These are phyloP conservation scores for Trametes pubescens DNA, from an alignment of 1,284 basidiomycete species.

Conservation along the genomic window DNA sequence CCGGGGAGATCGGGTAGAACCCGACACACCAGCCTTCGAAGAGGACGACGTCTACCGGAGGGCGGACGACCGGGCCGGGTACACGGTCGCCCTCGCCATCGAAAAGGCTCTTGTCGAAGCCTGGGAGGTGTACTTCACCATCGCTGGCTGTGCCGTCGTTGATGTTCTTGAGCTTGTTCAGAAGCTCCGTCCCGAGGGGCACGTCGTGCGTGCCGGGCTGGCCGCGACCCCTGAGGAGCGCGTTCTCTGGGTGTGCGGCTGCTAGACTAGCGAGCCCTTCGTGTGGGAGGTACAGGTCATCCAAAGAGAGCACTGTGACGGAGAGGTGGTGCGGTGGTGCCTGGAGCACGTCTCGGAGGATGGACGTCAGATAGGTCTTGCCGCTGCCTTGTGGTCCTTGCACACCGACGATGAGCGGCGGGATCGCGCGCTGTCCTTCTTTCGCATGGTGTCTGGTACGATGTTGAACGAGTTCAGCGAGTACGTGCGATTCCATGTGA, in stretches of 20 bases:
- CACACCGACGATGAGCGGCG: constrained; percentile 77
- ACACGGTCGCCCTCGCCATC: constrained; percentile 86
- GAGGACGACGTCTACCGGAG: constrained; percentile 84
- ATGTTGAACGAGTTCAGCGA: constrained; percentile 45
- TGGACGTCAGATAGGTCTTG: constrained; percentile 76
- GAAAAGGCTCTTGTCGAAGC: constrained; percentile 88
- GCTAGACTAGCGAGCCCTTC: constrained; percentile 63
- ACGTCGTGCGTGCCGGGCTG: constrained; percentile 92
- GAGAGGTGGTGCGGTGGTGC: constrained; percentile 59
- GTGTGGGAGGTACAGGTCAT: constrained; percentile 88
- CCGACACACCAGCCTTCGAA: constrained; percentile 89
- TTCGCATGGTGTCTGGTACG: constrained; percentile 26
- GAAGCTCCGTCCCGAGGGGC: constrained; percentile 60
- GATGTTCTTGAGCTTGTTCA: constrained; percentile 60
- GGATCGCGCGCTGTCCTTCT: not conserved
- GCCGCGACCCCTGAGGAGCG: constrained; percentile 79
- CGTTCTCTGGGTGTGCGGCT: constrained; percentile 61
- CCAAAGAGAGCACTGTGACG: constrained; percentile 79
- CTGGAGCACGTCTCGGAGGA: constrained; percentile 59
- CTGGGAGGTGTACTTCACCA: constrained; percentile 66
- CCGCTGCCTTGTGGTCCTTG: constrained; percentile 92
- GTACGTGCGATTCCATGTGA: constrained; percentile 56
- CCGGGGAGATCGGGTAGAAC: constrained; percentile 64
- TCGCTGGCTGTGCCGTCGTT: constrained; percentile 39
- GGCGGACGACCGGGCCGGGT: constrained; percentile 49